A percentile compares a stretch with the other conserved stretches of the same genome.
Evolutionary conservation across 108 stramenopile species (phyloP).

Genomic region (Fragilaria crotonensis): DNA sequence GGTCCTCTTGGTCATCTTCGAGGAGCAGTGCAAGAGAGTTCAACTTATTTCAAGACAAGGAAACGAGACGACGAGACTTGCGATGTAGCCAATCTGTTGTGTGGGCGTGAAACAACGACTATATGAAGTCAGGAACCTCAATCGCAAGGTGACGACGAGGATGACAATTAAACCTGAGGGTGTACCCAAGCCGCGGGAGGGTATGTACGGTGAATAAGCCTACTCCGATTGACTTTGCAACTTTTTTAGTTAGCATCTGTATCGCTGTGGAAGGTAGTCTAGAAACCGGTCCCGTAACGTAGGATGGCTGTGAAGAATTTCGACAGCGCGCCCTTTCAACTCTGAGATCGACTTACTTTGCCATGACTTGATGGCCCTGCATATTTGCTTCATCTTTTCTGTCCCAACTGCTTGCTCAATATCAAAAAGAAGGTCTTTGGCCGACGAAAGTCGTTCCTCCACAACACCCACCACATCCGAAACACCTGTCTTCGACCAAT

Average conservation of each 20-base stretch:
- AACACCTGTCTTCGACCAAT: conserved; percentile 41
- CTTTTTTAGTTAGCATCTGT: not conserved
- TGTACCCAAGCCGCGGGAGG: no score
- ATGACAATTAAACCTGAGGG: no score
- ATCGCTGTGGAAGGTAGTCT: conserved; percentile 51
- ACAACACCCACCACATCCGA: conserved; percentile 32
- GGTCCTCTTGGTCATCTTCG: no score
- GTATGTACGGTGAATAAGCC: no score
- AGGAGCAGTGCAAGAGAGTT: no score
- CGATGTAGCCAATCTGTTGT: no score
- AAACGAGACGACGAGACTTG: no score
- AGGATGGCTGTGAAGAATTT: conserved; percentile 46
- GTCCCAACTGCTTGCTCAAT: conserved; percentile 45
- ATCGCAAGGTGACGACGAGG: no score
- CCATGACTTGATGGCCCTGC: conserved; percentile 30
- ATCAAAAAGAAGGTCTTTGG: conserved; percentile 46
- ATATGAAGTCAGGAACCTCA: no score
- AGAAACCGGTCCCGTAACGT: conserved; percentile 40
- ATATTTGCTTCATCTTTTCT: conserved; percentile 40
- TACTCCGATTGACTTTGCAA: no score
- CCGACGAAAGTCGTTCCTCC: conserved; percentile 39
- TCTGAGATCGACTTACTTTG: conserved; percentile 26
- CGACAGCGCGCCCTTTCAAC: conserved; percentile 26
- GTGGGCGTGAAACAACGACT: no score
- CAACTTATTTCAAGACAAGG: no score